Percentiles rank a stretch among this genome's conserved stretches.
phyloP scores from a whole-genome alignment of 768 basidiomycete species.

The Lactarius akahatsu region DNA sequence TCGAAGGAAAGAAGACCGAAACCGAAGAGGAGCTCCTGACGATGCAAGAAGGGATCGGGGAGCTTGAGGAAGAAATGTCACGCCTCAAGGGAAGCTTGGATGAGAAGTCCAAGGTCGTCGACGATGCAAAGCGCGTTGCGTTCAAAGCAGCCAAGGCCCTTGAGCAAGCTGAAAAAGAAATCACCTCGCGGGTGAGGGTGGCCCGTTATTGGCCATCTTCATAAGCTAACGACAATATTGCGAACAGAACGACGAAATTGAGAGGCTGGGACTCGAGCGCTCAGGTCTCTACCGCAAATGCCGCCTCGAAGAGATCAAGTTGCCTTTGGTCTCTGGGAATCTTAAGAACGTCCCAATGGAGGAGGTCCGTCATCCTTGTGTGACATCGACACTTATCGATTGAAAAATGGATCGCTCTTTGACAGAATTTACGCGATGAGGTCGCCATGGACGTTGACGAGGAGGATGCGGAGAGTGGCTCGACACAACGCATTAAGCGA shows the following conservation, averaged over 20 bases:
- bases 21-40: slow-evolving; percentile 60
- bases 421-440: slow-evolving; percentile 76
- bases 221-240: background rate
- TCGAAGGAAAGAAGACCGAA: slow-evolving; percentile 53
- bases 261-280: slow-evolving; percentile 80
- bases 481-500: slow-evolving; percentile 58
- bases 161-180: slow-evolving; percentile 90
- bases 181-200: slow-evolving; percentile 64
- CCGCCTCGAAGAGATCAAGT: slow-evolving; percentile 84
- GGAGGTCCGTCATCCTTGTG: slow-evolving; percentile 58
- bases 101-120: slow-evolving; percentile 70
- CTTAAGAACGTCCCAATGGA: slow-evolving; percentile 91
- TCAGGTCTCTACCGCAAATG: slow-evolving; percentile 89
- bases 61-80: slow-evolving; percentile 60
- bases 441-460: slow-evolving; percentile 92
- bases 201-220: slow-evolving; percentile 33
- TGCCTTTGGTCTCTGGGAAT: slow-evolving; percentile 75
- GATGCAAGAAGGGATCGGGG: slow-evolving; percentile 54
- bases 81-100: slow-evolving; percentile 63
- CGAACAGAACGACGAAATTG: slow-evolving; percentile 81
- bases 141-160: slow-evolving; percentile 69
- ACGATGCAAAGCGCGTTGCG: slow-evolving; percentile 70
- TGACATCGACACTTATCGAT: background rate
- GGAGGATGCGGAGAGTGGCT: slow-evolving; percentile 67
- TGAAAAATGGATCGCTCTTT: background rate